Evolutionary conservation across 352 stramenopile species (phyloP), one percentile per base, ranked within the genome.

Genomic region (Globisporangium takayamanum): DNA sequence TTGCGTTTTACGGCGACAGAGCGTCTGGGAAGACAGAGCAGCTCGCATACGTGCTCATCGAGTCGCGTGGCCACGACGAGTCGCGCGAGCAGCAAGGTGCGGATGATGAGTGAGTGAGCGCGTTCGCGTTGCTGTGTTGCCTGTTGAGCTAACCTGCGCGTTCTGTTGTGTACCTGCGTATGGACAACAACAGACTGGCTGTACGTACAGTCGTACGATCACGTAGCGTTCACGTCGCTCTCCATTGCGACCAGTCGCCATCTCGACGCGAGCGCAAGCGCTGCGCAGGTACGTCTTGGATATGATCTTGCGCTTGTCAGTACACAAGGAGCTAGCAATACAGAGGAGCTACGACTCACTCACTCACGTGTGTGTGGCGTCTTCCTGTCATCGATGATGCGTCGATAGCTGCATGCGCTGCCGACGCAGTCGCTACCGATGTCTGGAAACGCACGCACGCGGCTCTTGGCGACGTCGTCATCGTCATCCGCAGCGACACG

Each of bases 201-300:
- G 30, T 78, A 72, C 47, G 57, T 82, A 6, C 66, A 78, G 52
- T 39, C 47, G 12, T 82, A 78, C 51, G 71, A 82, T 18, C 47
- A 72, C 16, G 47, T 80, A 49, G 18, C 45, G 30, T 79, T 76
- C 41, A 63, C 46, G n/a, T 16, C 12, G 8, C n/a, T 65, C 16
- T 41, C 48, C 28, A 30, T 60, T 6, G 22, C 46, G 2, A 1
- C 41, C n/a, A 22, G 22, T 2, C 0, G 44, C 25, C 47, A 41
- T 10, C 14, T 41, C 11, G n/a, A 28, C 15, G 2, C 22, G 14
- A 16, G 36, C 37, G 42, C n/a, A 26, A 33, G 28, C 5, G 28
- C 28, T 33, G 46, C 25, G 5, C 7, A 42, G 37, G 62, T 54
- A 50, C 8, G 57, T 18, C 44, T 39, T 12, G 33, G 33, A 39